A percentile compares a stretch with the other conserved stretches of the same genome.
Evolutionary conservation across 345 rosid species (phyloP).

Genomic region (Syzygium jambos): DNA sequence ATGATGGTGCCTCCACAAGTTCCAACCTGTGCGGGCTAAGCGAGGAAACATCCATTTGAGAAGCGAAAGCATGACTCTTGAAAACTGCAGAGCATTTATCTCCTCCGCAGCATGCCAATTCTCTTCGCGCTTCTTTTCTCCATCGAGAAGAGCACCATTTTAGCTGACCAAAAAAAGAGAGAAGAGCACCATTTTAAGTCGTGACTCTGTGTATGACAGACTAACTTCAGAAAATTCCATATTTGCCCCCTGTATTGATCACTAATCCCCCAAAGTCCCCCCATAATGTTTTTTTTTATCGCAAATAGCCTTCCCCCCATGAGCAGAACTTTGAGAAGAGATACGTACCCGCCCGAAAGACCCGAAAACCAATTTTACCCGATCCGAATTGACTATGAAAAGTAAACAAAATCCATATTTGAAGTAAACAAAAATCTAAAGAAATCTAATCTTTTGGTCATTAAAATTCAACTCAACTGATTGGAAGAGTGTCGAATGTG

Average conservation of each 20-base stretch:
- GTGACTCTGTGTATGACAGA: not conserved
- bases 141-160: not conserved
- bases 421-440: not conserved
- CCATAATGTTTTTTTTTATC: not conserved
- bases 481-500: not conserved
- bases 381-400: not conserved
- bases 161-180: too few relatives aligned
- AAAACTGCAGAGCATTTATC: not conserved
- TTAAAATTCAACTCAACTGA: not conserved
- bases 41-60: not conserved
- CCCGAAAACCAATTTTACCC: not conserved
- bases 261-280: not conserved
- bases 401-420: not conserved
- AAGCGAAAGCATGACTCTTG: not conserved
- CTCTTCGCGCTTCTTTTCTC: not conserved
- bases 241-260: not conserved
- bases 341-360: not conserved
- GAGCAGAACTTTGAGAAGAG: not conserved
- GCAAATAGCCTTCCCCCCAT: not conserved
- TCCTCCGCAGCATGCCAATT: not conserved
- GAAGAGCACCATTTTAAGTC: not conserved
- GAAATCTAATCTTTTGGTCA: not conserved
- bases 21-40: not conserved
- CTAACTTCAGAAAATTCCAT: not conserved
- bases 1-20: not conserved